phyloP scores from a whole-genome alignment of 345 rosid genomes.

The Cardamine chenopodiifolia region DNA sequence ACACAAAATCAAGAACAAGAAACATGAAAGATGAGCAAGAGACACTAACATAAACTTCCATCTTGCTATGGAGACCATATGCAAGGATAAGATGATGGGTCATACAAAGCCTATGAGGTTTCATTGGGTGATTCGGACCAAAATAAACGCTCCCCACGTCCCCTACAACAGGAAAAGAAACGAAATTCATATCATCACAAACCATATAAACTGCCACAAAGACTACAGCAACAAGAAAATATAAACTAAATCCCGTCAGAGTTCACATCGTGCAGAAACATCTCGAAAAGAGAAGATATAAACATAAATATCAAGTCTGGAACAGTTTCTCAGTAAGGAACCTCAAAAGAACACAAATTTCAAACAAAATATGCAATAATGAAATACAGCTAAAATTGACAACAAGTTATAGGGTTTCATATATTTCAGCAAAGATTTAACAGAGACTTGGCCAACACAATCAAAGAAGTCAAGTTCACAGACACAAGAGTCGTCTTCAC shows the following conservation, averaged over 20 bases:
- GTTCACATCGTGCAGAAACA: neutral
- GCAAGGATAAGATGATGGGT: conserved; percentile 97
- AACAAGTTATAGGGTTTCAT: conserved; percentile 1
- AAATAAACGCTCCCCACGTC: conserved; percentile 94
- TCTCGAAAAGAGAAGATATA: too few relatives aligned
- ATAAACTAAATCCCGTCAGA: neutral
- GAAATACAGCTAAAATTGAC: neutral
- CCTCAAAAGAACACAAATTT: neutral
- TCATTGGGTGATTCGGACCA: conserved; percentile 98
- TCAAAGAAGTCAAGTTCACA: conserved; percentile 2
- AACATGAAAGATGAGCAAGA: conserved; percentile 17
- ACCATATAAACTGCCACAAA: neutral
- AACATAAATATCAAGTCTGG: too few relatives aligned
- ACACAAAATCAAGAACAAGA: neutral
- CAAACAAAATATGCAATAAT: neutral
- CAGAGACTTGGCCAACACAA: neutral
- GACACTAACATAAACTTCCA: conserved; percentile 86
- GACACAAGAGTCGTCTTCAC: neutral
- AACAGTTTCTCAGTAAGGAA: conserved; percentile 3
- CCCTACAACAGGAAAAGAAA: too few relatives aligned
- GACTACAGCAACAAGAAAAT: neutral
- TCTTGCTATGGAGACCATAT: conserved; percentile 88
- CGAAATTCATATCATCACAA: conserved; percentile 14
- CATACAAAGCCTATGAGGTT: conserved; percentile 97
- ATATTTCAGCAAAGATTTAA: neutral